phyloP scores from a whole-genome alignment of 345 rosid species.

The Aurinia saxatilis region DNA sequence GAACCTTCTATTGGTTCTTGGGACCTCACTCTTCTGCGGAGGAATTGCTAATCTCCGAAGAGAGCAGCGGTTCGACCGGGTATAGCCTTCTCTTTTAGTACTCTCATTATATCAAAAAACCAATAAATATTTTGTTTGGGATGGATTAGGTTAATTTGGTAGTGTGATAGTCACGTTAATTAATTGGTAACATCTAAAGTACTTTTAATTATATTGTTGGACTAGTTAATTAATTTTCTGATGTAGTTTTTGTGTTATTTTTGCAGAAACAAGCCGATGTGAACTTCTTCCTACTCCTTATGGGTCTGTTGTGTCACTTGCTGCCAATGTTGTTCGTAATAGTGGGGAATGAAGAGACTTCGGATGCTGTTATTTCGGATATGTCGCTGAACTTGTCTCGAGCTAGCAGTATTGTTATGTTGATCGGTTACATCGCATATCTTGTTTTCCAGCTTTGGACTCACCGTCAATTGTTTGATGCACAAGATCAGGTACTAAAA shows the following conservation, averaged over 20 bases:
- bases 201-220: background rate
- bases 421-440: conserved; percentile 61
- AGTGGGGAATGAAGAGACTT: conserved; percentile 20
- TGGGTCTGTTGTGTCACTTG: conserved; percentile 77
- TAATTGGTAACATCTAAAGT: background rate
- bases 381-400: conserved; percentile 57
- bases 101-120: background rate
- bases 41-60: conserved; percentile 69
- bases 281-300: conserved; percentile 62
- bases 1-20: conserved; percentile 83
- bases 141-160: no score
- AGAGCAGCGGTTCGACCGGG: conserved; percentile 81
- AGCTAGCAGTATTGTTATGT: conserved; percentile 76
- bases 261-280: conserved; percentile 91
- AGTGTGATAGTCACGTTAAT: background rate
- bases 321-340: conserved; percentile 65
- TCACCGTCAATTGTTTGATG: conserved; percentile 40
- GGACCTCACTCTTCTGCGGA: conserved; percentile 77
- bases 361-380: conserved; percentile 23
- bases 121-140: background rate
- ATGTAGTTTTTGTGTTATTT: background rate
- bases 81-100: conserved; percentile 21
- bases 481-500: conserved; percentile 23
- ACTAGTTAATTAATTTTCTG: background rate
- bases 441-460: conserved; percentile 87